Evolutionary conservation across 192 early-diverging fungal species (phyloP), one percentile per base, ranked within the genome.

Genomic region (Linnemannia hyalina): DNA sequence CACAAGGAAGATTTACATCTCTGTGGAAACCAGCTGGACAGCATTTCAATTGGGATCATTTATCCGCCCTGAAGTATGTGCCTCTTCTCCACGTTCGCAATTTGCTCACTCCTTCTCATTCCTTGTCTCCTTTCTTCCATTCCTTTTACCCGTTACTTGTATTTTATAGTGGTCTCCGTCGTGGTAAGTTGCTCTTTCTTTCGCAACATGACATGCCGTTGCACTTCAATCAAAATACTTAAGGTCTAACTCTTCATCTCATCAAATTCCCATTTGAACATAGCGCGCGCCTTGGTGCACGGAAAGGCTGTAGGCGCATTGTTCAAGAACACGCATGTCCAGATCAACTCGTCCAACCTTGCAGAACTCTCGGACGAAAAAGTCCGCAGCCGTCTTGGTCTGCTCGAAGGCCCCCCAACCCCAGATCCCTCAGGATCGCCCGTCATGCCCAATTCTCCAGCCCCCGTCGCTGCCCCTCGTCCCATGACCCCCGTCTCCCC

Each of bases 211-310:
- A 4, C 4, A 42, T 22, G 6, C n/a, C 13, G 13, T 7, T 32
- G 4, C 6, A 4, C 44, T 77, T 38, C 40, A 65, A 8, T 68
- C 9, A 47, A 8, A 11, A 26, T 49, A 6, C 44, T 47, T n/a
- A 9, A 35, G 16, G 6, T 41, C 49, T 36, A 54, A 18, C 35
- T 6, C 18, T 22, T 23, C 10, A 36, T 7, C 35, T 44, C 4
- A 7, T 22, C 52, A 73, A 2, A 15, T 36, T 70, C 20, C 22
- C 22, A 70, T 2, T 29, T 13, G 0, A 29, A 46, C 49, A 75
- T 73, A 91, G 93, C 93, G 29, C 89, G 93, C 73, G 90, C 92
- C n/a, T 77, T 94, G n/a, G 93, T 94, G 15, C 93, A 94, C 55
- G 92, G 93, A 68, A 88, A 92, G 68, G 91, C 92, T 29, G 92